phyloP scores from a whole-genome alignment of 495 filamentous ascomycete genomes.

The Tricharina praecox region DNA sequence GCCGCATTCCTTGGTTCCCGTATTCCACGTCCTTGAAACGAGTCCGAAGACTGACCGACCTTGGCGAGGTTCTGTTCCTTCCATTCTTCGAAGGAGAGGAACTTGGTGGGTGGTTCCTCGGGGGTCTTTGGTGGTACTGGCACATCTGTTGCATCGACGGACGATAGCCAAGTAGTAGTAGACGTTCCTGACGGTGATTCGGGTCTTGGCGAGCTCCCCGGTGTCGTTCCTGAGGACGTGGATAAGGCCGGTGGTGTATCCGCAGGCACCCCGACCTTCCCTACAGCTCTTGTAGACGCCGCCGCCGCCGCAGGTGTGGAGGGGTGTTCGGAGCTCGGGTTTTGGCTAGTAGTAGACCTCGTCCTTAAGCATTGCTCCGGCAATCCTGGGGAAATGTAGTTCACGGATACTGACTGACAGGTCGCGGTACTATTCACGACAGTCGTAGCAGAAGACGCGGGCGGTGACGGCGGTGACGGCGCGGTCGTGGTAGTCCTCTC shows the following conservation, averaged over 20 bases:
- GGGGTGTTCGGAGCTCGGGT: too few relatives aligned
- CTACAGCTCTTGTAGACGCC: too few relatives aligned
- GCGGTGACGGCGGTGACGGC: slow-evolving; percentile 10
- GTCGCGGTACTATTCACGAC: slow-evolving; percentile 20
- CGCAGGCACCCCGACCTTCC: too few relatives aligned
- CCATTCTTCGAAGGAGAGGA: slow-evolving; percentile 97
- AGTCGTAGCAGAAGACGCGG: background rate
- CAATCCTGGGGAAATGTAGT: slow-evolving; percentile 64
- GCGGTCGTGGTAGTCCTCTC: background rate
- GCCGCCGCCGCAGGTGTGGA: too few relatives aligned
- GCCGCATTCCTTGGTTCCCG: slow-evolving; percentile 30
- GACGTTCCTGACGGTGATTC: too few relatives aligned
- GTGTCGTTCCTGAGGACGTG: too few relatives aligned
- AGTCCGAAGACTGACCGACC: slow-evolving; percentile 65
- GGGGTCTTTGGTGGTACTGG: slow-evolving; percentile 5
- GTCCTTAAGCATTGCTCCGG: slow-evolving; percentile 59
- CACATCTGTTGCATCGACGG: too few relatives aligned
- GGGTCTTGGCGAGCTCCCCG: too few relatives aligned
- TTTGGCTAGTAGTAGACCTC: slow-evolving; percentile 11
- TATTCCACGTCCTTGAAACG: slow-evolving; percentile 39
- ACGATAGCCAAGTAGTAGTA: too few relatives aligned
- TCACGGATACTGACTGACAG: slow-evolving; percentile 52
- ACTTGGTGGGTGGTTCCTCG: slow-evolving; percentile 60
- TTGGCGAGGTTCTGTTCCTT: slow-evolving; percentile 84
- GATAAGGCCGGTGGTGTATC: too few relatives aligned